Evolutionary conservation across 2,329 filamentous ascomycete genomes (phyloP).

Genomic region (Penicillium sp.): DNA sequence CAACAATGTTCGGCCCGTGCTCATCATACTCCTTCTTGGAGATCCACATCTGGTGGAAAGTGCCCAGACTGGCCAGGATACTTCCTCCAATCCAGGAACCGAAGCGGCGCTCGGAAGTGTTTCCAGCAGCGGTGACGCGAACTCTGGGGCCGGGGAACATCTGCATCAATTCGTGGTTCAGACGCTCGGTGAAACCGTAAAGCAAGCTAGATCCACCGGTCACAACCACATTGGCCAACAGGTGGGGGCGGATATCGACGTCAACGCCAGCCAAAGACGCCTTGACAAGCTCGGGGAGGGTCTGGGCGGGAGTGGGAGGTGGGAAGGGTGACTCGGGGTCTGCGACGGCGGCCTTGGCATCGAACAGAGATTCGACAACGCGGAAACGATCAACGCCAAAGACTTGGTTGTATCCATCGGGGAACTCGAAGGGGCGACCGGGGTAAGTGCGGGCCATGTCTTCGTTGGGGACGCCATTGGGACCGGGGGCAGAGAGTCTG

Average conservation of each 20-base stretch:
- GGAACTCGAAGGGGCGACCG: constrained; percentile 92
- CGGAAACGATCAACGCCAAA: constrained; percentile 87
- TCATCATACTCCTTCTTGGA: constrained; percentile 97
- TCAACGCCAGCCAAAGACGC: constrained; percentile 78
- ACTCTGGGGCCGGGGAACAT: constrained; percentile 86
- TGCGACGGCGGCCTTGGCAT: constrained; percentile 72
- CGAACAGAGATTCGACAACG: constrained; percentile 87
- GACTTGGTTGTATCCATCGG: constrained; percentile 93
- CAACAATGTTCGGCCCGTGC: constrained; percentile 84
- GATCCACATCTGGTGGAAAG: constrained; percentile 99
- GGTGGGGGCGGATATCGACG: constrained; percentile 79
- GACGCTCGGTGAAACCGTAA: constrained; percentile 86
- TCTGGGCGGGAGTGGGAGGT: constrained; percentile 69
- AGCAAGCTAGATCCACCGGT: constrained; percentile 85
- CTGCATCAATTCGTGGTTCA: constrained; percentile 78
- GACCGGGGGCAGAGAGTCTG: constrained; percentile 55
- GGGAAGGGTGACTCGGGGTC: constrained; percentile 49
- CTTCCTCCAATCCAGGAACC: constrained; percentile 96
- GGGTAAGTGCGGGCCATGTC: constrained; percentile 73
- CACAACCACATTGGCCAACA: constrained; percentile 88
- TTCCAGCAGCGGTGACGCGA: constrained; percentile 82
- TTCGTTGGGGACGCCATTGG: constrained; percentile 66
- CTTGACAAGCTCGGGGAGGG: constrained; percentile 80
- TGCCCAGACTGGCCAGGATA: constrained; percentile 91
- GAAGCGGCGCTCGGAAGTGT: constrained; percentile 86